phyloP scores from a whole-genome alignment of 2,329 filamentous ascomycete species.

The Ascochyta rabiei region DNA sequence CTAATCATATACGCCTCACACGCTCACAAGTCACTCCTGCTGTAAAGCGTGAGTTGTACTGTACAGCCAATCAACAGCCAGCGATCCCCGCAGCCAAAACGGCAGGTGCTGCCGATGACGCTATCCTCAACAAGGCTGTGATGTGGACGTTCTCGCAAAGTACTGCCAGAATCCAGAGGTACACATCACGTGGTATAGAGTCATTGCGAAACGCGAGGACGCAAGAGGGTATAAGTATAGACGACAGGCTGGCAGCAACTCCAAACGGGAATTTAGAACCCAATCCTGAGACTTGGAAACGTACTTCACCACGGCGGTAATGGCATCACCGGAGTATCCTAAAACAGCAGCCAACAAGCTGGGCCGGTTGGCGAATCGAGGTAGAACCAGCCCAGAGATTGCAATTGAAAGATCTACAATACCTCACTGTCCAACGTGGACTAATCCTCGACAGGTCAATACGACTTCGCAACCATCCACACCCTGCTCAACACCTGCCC shows the following conservation, averaged over 20 bases:
- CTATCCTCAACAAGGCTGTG: neutral
- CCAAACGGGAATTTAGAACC: too few species aligned
- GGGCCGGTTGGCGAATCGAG: constrained; percentile 37
- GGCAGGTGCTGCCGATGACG: neutral
- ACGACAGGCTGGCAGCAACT: too few species aligned
- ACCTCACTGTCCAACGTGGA: neutral
- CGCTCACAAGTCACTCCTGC: neutral
- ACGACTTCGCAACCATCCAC: constrained; percentile 46
- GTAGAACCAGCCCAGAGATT: constrained; percentile 4
- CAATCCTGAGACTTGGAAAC: neutral
- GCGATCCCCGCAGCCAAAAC: neutral
- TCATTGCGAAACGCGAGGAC: neutral
- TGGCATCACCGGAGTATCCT: constrained; percentile 29
- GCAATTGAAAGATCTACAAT: neutral
- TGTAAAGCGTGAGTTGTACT: neutral
- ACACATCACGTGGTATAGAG: neutral
- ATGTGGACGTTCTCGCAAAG: constrained; percentile 2
- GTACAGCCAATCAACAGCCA: constrained; percentile 1
- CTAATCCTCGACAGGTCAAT: constrained; percentile 25
- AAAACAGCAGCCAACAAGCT: constrained; percentile 39
- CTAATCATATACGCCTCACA: neutral
- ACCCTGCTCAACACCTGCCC: constrained; percentile 39
- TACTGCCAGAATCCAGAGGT: neutral
- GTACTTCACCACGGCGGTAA: neutral
- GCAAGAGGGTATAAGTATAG: neutral